Evolutionary conservation across 371 early-diverging fungal species (phyloP), one percentile per base, ranked within the genome.

Genomic region (Blakeslea trispora): DNA sequence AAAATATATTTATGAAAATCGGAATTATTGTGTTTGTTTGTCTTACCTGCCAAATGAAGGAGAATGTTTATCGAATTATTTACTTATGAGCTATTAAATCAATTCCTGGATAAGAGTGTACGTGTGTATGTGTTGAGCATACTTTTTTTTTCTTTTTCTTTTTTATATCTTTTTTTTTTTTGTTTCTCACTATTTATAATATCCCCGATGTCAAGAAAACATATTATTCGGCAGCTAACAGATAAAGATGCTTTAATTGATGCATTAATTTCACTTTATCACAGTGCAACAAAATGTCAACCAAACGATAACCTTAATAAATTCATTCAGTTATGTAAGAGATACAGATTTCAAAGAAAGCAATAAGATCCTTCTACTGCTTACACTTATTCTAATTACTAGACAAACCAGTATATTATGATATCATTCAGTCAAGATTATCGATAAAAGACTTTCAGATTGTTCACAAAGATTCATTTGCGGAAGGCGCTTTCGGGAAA

Each of bases 401-500:
- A 66, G 66, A 66, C 57, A 53, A 66, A 50, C 61, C 66, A 1
- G 31, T 66, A 5, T 61, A 45, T 28, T 45, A 66, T 32, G 39
- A 57, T 31, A 31, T 64, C 5, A 37, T 22, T 10, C 42, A 57
- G 24, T 45, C 53, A 41, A 56, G 43, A 41, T 15, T 66, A 22
- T 61, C 66, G 10, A n/a, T 66, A 28, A 53, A 66, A 39, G 54
- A 57, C n/a, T 66, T 66, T 53, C 39, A 57, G 28, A 19, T 61
- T 13, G 45, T 66, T n/a, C 32, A 61, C 41, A 53, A 61, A 49
- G 48, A 66, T 17, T 43, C 50, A 7, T 61, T 53, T 50, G 66
- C 61, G 7, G 53, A 56, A 53, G 66, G 66, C 3, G 66, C 57
- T 2, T 66, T 66, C 50, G 61, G 66, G 32, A 57, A 66, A 50